Evolutionary conservation across 1,284 basidiomycete species (phyloP).

Genomic region (Trichosporon sp.): DNA sequence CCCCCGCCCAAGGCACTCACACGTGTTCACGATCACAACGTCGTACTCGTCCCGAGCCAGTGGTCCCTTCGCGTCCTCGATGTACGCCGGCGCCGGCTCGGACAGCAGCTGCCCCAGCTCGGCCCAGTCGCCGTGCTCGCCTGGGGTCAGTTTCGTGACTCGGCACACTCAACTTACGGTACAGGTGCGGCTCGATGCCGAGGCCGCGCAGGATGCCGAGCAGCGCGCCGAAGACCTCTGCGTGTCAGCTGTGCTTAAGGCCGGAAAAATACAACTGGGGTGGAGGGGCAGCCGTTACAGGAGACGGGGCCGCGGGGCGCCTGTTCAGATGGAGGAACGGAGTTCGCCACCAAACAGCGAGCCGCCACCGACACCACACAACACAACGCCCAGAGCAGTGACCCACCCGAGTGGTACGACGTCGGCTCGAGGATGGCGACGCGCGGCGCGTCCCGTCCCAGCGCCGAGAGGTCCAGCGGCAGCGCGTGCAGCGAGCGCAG

Average conservation of each 20-base stretch:
- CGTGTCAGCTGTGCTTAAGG: neutral
- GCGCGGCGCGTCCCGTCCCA: neutral
- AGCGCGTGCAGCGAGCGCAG: neutral
- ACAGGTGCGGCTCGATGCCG: neutral
- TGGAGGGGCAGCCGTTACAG: too few species aligned
- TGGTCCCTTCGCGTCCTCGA: neutral
- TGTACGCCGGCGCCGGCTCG: neutral
- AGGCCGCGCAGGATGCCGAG: neutral
- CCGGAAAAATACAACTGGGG: neutral
- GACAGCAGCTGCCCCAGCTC: neutral
- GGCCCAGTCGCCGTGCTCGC: neutral
- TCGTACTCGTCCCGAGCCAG: neutral
- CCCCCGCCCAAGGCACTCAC: neutral
- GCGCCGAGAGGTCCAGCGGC: neutral
- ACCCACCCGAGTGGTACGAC: neutral
- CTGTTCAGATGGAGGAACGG: too few species aligned
- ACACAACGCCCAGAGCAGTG: neutral
- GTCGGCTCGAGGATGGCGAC: neutral
- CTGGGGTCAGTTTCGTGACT: neutral
- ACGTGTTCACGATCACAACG: neutral
- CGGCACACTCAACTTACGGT: neutral
- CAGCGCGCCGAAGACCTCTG: neutral
- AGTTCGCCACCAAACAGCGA: too few species aligned
- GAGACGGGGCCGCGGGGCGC: too few species aligned
- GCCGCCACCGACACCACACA: neutral